Evolutionary conservation across 2,329 filamentous ascomycete genomes (phyloP), one percentile per base, ranked within the genome.

Genomic region (Aspergillus eucalypticola): DNA sequence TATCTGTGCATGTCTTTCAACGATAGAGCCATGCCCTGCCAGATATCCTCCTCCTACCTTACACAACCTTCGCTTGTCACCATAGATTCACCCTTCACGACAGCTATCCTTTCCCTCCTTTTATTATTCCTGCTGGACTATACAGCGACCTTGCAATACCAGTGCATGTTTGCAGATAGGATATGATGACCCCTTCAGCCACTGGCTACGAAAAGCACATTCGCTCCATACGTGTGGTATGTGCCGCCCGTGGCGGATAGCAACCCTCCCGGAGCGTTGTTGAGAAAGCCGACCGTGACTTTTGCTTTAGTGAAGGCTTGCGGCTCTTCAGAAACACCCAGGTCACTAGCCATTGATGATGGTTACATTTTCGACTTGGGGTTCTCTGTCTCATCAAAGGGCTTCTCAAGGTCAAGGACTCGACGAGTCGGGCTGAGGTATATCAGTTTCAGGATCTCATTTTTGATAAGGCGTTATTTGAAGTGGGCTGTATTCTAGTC

Each of bases 61-160:
- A 35, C 42, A 58, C 46, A 54, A 63, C 60, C 44, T 54, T 60
- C 56, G 54, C 64, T 60, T 55, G 48, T 52, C 51, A 56, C 23
- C 51, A 56, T 48, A 61, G 50, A 35, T 49, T 59, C 63, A 29
- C 23, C 25, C 39, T 55, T 44, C 27, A 55, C 44, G 39, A 44
- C 17, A 55, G 39, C 39, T 17, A 8, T 21, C 25, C 35, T 53
- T 38, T 41, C 51, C 29, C 27, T 27, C 42, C 10, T 59, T 29
- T 58, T 64, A 58, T 64, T 65, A 64, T 63, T 59, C 57, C 65
- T 62, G 64, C 62, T 60, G 4, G 53, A 25, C 62, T 66, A 61
- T 69, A 69, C 68, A 67, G 69, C 69, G 67, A 70, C 69, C 65
- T 70, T 69, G 65, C 63, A 62, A 68, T 71, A 69, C 68, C 63